phyloP scores from a whole-genome alignment of 2,329 filamentous ascomycete genomes.

The Dendryphion nanum region DNA sequence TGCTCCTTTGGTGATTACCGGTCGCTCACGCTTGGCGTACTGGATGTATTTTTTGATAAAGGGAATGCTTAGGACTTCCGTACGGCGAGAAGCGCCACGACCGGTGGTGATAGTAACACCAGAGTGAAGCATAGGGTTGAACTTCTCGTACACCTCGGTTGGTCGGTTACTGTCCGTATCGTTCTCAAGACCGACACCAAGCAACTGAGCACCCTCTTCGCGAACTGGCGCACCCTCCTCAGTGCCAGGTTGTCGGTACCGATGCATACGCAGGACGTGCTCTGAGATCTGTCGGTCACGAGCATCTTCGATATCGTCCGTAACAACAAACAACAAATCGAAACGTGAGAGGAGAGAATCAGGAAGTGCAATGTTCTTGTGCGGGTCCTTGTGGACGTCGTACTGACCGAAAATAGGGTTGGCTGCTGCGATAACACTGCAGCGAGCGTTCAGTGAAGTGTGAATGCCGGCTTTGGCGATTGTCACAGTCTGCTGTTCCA shows the following conservation, averaged over 20 bases:
- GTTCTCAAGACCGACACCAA: conserved; percentile 82
- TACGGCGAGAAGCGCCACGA: conserved; percentile 70
- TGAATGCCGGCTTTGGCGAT: conserved; percentile 99
- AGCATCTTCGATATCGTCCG: conserved; percentile 95
- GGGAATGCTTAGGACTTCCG: conserved; percentile 89
- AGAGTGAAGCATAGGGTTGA: conserved; percentile 90
- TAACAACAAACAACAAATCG: conserved; percentile 95
- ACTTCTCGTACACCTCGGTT: conserved; percentile 94
- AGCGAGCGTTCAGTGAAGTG: conserved; percentile 93
- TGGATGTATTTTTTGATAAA: conserved; percentile 99
- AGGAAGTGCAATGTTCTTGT: conserved; percentile 96
- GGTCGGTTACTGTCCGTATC: conserved; percentile 71
- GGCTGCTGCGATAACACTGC: conserved; percentile 92
- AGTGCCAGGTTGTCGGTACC: conserved; percentile 86
- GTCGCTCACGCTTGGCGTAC: conserved; percentile 92
- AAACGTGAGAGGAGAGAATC: conserved; percentile 98
- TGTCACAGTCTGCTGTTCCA: conserved; percentile 99
- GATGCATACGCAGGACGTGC: conserved; percentile 95
- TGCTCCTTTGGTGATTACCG: conserved; percentile 84
- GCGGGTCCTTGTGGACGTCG: conserved; percentile 96
- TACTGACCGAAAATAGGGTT: conserved; percentile 99
- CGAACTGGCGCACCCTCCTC: conserved; percentile 94
- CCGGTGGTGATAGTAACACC: conserved; percentile 78
- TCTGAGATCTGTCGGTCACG: conserved; percentile 90
- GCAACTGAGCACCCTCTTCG: conserved; percentile 77